phyloP scores from a whole-genome alignment of 73 alveolate genomes.

The Paramecium octaurelia region DNA sequence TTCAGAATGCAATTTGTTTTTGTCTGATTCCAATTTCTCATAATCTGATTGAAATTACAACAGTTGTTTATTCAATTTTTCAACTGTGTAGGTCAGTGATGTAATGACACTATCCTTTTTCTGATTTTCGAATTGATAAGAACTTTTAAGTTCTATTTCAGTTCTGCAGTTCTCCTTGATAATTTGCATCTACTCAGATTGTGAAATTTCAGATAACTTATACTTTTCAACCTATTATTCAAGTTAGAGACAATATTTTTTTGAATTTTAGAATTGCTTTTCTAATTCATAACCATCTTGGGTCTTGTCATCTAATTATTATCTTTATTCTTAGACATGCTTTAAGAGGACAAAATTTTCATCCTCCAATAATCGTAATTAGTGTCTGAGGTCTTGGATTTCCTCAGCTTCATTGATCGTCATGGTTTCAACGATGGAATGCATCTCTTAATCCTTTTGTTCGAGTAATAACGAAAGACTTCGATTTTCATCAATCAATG shows the following conservation, averaged over 20 bases:
- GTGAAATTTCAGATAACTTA: not conserved
- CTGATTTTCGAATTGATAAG: not conserved
- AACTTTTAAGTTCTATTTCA: not conserved
- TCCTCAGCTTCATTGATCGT: slow-evolving; percentile 36
- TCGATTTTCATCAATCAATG: slow-evolving; percentile 35
- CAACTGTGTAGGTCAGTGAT: not conserved
- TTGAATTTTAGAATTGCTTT: not conserved
- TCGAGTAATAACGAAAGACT: not conserved
- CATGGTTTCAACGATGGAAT: not conserved
- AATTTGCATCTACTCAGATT: not conserved
- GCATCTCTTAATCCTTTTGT: not conserved
- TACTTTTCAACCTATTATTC: not conserved
- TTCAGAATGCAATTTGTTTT: not conserved
- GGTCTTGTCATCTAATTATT: not conserved
- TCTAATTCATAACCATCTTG: not conserved
- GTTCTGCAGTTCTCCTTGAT: not conserved
- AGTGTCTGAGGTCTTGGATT: not conserved
- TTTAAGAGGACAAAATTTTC: not conserved
- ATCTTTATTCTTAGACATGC: not conserved
- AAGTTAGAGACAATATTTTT: not conserved
- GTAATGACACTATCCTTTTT: not conserved
- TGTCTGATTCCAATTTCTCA: not conserved
- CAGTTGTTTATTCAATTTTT: not conserved
- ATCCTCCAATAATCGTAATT: not conserved
- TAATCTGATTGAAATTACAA: not conserved